Conservation (phyloP, 2,329 filamentous ascomycete species). For the Tolypocladium guangdongense region DNA sequence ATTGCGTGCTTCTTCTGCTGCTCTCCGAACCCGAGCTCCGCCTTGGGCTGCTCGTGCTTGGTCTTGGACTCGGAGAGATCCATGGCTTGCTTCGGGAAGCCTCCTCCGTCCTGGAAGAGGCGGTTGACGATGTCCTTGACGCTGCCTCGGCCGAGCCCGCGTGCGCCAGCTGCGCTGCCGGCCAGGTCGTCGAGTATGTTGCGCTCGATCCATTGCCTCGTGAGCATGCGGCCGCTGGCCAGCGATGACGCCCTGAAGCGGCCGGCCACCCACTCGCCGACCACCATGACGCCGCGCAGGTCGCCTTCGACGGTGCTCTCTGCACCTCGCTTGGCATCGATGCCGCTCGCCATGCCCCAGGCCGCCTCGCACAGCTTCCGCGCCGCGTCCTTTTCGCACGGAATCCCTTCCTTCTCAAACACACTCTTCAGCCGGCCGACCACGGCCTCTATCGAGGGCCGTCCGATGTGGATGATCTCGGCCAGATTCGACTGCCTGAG, state of each 20-base stretch:
- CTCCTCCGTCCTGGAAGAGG: slow-evolving; percentile 70
- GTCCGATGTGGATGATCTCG: slow-evolving; percentile 85
- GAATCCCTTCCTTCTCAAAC: slow-evolving; percentile 81
- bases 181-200: slow-evolving; percentile 57
- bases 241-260: slow-evolving; percentile 45
- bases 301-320: slow-evolving; percentile 62
- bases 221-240: slow-evolving; percentile 39
- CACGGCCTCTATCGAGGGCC: slow-evolving; percentile 78
- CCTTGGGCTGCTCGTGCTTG: slow-evolving; percentile 41
- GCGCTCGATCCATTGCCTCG: slow-evolving; percentile 65
- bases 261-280: slow-evolving; percentile 76
- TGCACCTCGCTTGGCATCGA: slow-evolving; percentile 56
- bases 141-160: slow-evolving; percentile 61
- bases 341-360: slow-evolving; percentile 67
- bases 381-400: slow-evolving; percentile 80
- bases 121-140: slow-evolving; percentile 65
- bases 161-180: slow-evolving; percentile 59
- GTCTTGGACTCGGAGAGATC: slow-evolving; percentile 29
- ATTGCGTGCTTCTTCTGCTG: slow-evolving; percentile 61
- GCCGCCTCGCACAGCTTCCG: slow-evolving; percentile 73
- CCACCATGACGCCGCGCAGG: slow-evolving; percentile 73
- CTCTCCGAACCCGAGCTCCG: slow-evolving; percentile 61
- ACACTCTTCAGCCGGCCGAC: slow-evolving; percentile 70
- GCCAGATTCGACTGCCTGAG: slow-evolving; percentile 76
- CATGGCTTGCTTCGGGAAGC: slow-evolving; percentile 53